Evolutionary conservation across 352 stramenopile genomes (phyloP), one percentile per base, ranked within the genome.

Genomic region (Paralagenidium karlingii): DNA sequence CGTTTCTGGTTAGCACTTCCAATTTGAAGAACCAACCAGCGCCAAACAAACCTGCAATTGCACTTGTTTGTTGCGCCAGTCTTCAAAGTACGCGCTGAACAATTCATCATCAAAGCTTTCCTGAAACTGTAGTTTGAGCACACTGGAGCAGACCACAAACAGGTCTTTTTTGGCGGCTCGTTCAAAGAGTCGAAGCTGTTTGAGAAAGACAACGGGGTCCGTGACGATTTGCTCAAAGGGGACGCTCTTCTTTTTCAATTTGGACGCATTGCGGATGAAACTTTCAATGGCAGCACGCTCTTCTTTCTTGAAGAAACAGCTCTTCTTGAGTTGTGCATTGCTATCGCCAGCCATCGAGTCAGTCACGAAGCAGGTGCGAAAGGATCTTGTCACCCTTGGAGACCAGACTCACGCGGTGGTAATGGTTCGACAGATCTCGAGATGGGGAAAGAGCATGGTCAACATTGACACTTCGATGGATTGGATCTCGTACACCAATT

Each of bases 371-470:
- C n/a, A n/a, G n/a, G n/a, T n/a, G n/a, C n/a, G n/a, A n/a, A n/a
- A n/a, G n/a, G n/a, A n/a, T n/a, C n/a, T n/a, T n/a, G n/a, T n/a
- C n/a, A n/a, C n/a, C n/a, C n/a, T n/a, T n/a, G n/a, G n/a, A n/a
- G n/a, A n/a, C n/a, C 8, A n/a, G 4, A 34, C 53, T 27, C 57
- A 82, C 68, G 68, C 65, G 20, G 55, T 74, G 8, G 50, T 54
- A 41, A 82, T 79, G 0, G 68, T 74, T 8, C 47, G 49, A 38
- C 63, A 78, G 34, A 74, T 70, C 22, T 78, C 65, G 30, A 74
- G 50, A 27, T 82, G 68, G 0, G 58, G 58, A 16, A 59, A 26
- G 21, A 82, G 44, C 65, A 82, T 68, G 28, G 38, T 65, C 8
- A 44, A 43, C 47, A 71, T 66, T 37, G 60, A 63, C 34, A 48